A percentile compares a stretch with the other conserved stretches of the same genome.
phyloP scores from a whole-genome alignment of 2,329 filamentous ascomycete genomes.

The Acarospora socialis region DNA sequence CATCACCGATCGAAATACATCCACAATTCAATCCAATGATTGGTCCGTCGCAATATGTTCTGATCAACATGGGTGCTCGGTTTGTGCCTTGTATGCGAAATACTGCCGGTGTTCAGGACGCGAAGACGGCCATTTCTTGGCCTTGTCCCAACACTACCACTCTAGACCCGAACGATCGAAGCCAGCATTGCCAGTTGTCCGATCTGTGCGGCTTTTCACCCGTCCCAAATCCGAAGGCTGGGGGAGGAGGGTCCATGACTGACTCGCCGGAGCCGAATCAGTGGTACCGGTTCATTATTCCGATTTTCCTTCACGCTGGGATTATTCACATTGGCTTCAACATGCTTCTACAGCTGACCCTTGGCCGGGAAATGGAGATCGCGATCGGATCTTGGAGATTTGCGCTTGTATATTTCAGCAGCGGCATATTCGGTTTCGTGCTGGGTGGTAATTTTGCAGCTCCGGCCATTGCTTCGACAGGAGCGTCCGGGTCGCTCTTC shows the following conservation, averaged over 20 bases:
- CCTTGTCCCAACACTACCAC: conserved; percentile 71
- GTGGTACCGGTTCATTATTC: conserved; percentile 92
- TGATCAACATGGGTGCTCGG: conserved; percentile 94
- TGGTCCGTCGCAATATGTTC: conserved; percentile 73
- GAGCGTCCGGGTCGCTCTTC: conserved; percentile 81
- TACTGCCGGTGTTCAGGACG: conserved; percentile 27
- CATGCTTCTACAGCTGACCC: conserved; percentile 74
- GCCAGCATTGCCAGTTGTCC: conserved; percentile 55
- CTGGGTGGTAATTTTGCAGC: conserved; percentile 88
- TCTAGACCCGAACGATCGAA: conserved; percentile 31
- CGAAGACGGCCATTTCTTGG: conserved; percentile 35
- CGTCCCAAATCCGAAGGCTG: conserved; percentile 53
- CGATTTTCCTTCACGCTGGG: conserved; percentile 91
- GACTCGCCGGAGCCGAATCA: conserved; percentile 62
- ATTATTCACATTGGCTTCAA: conserved; percentile 95
- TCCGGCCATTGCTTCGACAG: conserved; percentile 66
- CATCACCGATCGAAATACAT: conserved; percentile 52
- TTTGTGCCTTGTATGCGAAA: conserved; percentile 94
- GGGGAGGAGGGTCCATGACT: conserved; percentile 33
- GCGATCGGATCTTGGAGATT: conserved; percentile 81
- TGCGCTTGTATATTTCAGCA: conserved; percentile 73
- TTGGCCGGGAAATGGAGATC: conserved; percentile 84
- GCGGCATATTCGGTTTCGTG: conserved; percentile 91
- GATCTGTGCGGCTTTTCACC: conserved; percentile 73
- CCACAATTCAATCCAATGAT: conserved; percentile 96